Percentiles rank a stretch among this genome's conserved stretches.
These are phyloP conservation scores for Phytophthora meadii DNA, from an alignment of 352 stramenopile species.

Conservation along the genomic window DNA sequence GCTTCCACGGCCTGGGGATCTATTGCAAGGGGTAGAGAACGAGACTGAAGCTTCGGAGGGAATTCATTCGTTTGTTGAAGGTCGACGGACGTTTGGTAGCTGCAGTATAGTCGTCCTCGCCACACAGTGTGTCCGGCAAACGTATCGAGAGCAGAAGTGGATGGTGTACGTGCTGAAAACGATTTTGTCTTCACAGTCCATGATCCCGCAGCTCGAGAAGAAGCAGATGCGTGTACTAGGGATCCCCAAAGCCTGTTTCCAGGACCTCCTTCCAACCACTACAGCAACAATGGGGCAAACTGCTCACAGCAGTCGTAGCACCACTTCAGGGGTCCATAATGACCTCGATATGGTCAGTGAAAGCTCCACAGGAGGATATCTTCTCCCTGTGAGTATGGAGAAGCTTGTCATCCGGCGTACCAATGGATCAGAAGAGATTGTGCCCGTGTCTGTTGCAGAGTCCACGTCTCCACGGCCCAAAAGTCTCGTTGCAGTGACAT, in stretches of 20 bases:
- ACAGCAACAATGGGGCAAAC: neutral
- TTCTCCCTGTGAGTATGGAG: slow-evolving; percentile 58
- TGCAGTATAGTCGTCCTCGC: slow-evolving; percentile 8
- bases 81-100: slow-evolving; percentile 2
- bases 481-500: slow-evolving; percentile 2
- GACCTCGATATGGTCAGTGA: slow-evolving; percentile 7
- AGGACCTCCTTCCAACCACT: slow-evolving; percentile 30
- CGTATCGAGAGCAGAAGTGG: slow-evolving; percentile 71
- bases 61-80: neutral
- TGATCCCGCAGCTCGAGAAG: slow-evolving; percentile 75
- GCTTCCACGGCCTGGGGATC: neutral
- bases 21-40: neutral
- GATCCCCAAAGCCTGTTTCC: slow-evolving; percentile 52
- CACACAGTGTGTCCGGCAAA: slow-evolving; percentile 63
- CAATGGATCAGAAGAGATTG: slow-evolving; percentile 30
- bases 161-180: slow-evolving; percentile 76
- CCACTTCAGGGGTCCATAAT: slow-evolving; percentile 6
- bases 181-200: slow-evolving; percentile 63
- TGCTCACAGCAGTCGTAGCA: slow-evolving; percentile 20
- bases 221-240: slow-evolving; percentile 71
- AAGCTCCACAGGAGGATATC: slow-evolving; percentile 35
- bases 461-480: slow-evolving; percentile 14
- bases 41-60: neutral
- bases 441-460: slow-evolving; percentile 21
- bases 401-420: slow-evolving; percentile 49